phyloP scores from a whole-genome alignment of 2,329 filamentous ascomycete genomes.

The Arthrobotrys conoides region DNA sequence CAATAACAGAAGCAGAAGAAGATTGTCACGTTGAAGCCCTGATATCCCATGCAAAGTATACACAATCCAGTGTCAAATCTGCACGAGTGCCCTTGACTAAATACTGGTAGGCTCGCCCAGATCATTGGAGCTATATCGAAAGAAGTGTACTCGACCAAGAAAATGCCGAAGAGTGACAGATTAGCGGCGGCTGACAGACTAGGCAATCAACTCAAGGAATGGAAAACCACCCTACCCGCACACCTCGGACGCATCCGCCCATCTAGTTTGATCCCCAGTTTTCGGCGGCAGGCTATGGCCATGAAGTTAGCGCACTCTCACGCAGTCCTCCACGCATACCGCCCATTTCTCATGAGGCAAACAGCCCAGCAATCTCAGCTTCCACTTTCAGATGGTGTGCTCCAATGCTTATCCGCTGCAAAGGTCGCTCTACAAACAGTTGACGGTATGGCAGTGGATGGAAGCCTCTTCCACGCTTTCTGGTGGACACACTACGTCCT shows the following conservation, averaged over 20 bases:
- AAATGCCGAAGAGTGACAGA: conserved; percentile 66
- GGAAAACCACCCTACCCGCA: conserved; percentile 68
- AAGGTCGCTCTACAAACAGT: conserved; percentile 67
- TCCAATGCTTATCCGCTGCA: conserved; percentile 69
- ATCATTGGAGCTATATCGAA: conserved; percentile 68
- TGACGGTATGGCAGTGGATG: conserved; percentile 66
- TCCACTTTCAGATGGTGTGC: conserved; percentile 66
- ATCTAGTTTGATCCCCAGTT: conserved; percentile 69
- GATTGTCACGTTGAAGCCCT: conserved; percentile 72
- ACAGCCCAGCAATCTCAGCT: conserved; percentile 46
- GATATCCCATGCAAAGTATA: conserved; percentile 69
- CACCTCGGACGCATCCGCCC: conserved; percentile 69
- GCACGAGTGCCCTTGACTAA: conserved; percentile 34
- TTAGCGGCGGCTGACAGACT: conserved; percentile 67
- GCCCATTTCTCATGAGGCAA: conserved; percentile 71
- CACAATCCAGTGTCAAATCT: conserved; percentile 37
- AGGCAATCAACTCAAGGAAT: conserved; percentile 67
- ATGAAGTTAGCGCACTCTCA: conserved; percentile 73
- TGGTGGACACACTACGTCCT: conserved; percentile 69
- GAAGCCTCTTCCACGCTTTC: conserved; percentile 67
- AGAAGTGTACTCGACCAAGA: conserved; percentile 68
- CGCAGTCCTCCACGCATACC: conserved; percentile 72
- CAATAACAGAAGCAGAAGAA: conserved; percentile 64
- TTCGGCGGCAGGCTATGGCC: conserved; percentile 71
- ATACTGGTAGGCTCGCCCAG: conserved; percentile 66